Base-by-base conservation (phyloP, 2,329 filamentous ascomycete genomes). In the Aspergillus sergii region DNA sequence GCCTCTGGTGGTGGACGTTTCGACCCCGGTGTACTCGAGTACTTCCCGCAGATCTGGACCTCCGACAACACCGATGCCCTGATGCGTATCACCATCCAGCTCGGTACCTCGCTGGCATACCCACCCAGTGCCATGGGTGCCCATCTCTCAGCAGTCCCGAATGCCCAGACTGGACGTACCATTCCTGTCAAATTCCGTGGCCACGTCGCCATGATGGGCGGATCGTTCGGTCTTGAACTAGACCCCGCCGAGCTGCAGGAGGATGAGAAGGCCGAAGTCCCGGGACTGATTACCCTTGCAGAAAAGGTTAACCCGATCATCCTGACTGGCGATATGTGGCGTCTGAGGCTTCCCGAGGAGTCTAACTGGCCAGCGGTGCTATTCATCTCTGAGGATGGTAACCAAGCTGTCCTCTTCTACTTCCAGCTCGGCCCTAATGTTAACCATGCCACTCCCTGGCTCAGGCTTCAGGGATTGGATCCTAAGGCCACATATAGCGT, bases 141-240 rank as follows among this genome's bases (percentile, higher is more conserved):
- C n/a, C 88, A 90, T 71, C 79, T 90, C 39, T 88, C 85, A 10
- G 83, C 83, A 0, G 82, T 88, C 0, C 88, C 88, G 1, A 90
- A 89, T 66, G 81, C 83, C 8, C 75, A 86, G 39, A 88, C 86
- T 0, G 74, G 79, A 0, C 85, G 88, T 23, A 84, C 81, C 1
- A 84, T 84, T 1, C 83, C 87, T 0, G 80, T 90, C 14, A 73
- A 75, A 1, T 89, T 90, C 78, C 86, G 88, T 39, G 86, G 85
- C 0, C 87, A 89, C 60, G 88, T 90, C 0, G 88, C 88, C 7
- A 86, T 89, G 79, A 89, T 89, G 88, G 88, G 88, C 60, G 88
- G 88, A 2, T 88, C 86, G 0, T 90, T 90, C 67, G 88, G 88
- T 0, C 81, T 90, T 12, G 88, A 90, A 71, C 81, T 90, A 9